These are phyloP conservation scores for Aureobasidium sp. DNA, from an alignment of 2,329 filamentous ascomycete genomes.

Conservation along the genomic window DNA sequence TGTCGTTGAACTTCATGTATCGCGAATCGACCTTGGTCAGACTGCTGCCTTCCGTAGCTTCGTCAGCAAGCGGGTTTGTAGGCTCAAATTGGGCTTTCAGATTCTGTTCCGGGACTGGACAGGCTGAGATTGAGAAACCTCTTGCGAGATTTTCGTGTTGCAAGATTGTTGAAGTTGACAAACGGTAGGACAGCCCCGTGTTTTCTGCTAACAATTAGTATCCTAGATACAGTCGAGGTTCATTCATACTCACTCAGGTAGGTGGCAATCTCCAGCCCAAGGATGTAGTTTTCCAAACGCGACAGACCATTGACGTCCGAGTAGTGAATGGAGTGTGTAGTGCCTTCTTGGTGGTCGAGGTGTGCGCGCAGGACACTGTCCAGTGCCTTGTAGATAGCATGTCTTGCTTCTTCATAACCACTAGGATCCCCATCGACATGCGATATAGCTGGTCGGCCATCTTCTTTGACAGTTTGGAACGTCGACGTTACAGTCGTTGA, in stretches of 20 bases:
- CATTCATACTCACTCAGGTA: constrained; percentile 23
- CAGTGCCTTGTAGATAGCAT: constrained; percentile 27
- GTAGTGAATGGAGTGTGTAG: constrained; percentile 29
- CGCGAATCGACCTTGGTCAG: constrained; percentile 18
- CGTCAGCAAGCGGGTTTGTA: constrained; percentile 10
- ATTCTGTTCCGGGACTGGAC: constrained; percentile 23
- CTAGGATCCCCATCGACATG: constrained; percentile 21
- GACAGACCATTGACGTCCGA: constrained; percentile 32
- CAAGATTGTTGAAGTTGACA: constrained; percentile 30
- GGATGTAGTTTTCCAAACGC: constrained; percentile 31
- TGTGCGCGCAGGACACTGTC: constrained; percentile 24
- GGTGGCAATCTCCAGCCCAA: constrained; percentile 29
- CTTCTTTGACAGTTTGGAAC: constrained; percentile 27
- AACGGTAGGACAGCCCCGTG: constrained; percentile 25
- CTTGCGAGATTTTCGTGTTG: constrained; percentile 26
- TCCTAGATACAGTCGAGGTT: neutral
- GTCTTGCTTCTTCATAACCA: constrained; percentile 28
- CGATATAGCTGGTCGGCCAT: constrained; percentile 25
- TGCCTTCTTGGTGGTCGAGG: constrained; percentile 18
- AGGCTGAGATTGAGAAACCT: constrained; percentile 30
- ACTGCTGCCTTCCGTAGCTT: constrained; percentile 4
- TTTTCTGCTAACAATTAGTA: constrained; percentile 21
- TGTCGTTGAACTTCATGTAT: constrained; percentile 26
- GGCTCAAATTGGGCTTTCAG: constrained; percentile 24
- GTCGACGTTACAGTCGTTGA: constrained; percentile 25